phyloP scores from a whole-genome alignment of 129 eudicot genomes.

The Helianthus tuberosus region DNA sequence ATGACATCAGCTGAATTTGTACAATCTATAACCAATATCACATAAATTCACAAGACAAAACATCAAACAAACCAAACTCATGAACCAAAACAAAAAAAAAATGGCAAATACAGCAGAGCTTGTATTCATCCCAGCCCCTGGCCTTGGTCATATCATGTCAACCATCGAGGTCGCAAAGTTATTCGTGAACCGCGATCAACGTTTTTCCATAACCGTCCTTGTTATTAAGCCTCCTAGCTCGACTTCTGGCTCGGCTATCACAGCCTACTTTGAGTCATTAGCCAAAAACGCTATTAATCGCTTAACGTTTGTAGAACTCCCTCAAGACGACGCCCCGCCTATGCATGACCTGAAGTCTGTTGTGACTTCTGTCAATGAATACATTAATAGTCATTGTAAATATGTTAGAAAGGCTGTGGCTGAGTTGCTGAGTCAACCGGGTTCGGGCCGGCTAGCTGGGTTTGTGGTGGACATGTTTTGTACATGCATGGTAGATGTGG shows the following conservation, averaged over 20 bases:
- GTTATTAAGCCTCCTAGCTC: conserved; percentile 3
- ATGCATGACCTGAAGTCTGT: background rate
- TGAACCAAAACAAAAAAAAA: background rate
- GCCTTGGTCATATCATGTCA: conserved; percentile 44
- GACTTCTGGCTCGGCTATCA: background rate
- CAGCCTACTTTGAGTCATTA: background rate
- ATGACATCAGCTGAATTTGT: too few species aligned
- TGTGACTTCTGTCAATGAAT: background rate
- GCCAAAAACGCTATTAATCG: background rate
- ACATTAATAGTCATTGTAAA: conserved; percentile 26
- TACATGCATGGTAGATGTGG: conserved; percentile 40
- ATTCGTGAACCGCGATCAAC: conserved; percentile 30
- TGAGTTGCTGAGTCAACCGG: conserved; percentile 9
- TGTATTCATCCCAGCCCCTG: conserved; percentile 45
- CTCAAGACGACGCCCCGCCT: conserved; percentile 22
- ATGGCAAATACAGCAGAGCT: conserved; percentile 33
- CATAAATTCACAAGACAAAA: background rate
- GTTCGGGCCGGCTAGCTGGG: conserved; percentile 20
- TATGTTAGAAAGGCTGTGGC: conserved; percentile 28
- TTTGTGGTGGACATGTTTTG: conserved; percentile 42
- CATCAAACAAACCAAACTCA: background rate
- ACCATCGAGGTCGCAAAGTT: conserved; percentile 44
- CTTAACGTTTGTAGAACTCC: conserved; percentile 30
- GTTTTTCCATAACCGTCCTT: conserved; percentile 26
- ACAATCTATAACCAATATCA: too few species aligned